phyloP scores from a whole-genome alignment of 2,329 filamentous ascomycete genomes.

The Aspergillus sp. region DNA sequence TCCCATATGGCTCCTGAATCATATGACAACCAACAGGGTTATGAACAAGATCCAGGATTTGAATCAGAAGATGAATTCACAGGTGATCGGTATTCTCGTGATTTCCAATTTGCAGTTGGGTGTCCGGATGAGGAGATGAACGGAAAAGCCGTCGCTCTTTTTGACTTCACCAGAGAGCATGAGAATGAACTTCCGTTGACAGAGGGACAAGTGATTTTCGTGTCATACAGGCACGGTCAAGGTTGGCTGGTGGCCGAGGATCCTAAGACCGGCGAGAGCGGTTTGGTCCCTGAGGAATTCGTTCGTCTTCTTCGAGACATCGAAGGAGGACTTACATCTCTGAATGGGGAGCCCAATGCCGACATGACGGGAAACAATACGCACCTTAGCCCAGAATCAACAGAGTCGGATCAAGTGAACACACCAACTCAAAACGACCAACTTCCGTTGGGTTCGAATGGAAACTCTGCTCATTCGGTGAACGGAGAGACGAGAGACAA shows the following conservation, averaged over 20 bases:
- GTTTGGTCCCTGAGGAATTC: conserved; percentile 93
- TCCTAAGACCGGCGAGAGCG: conserved; percentile 87
- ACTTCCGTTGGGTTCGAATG: conserved; percentile 1
- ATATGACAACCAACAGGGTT: conserved; percentile 37
- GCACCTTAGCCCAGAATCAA: conserved; percentile 53
- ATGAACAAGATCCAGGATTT: conserved; percentile 25
- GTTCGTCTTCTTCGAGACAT: conserved; percentile 89
- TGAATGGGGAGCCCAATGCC: conserved; percentile 51
- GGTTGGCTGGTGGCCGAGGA: conserved; percentile 98
- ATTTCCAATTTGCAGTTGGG: conserved; percentile 92
- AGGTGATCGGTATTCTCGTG: conserved; percentile 73
- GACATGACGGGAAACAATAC: conserved; percentile 45
- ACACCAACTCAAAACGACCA: conserved; percentile 27
- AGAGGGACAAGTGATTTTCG: conserved; percentile 93
- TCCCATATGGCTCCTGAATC: conserved; percentile 39
- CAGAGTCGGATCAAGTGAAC: conserved; percentile 23
- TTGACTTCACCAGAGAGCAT: conserved; percentile 92
- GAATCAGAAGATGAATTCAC: conserved; percentile 49
- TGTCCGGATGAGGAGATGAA: conserved; percentile 97
- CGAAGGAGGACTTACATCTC: conserved; percentile 76
- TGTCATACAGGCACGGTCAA: conserved; percentile 92
- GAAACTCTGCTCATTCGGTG: conserved; percentile 7
- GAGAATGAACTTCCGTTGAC: conserved; percentile 90
- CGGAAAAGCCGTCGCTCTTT: conserved; percentile 89
- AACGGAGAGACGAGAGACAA: conserved; percentile 27